Conservation (phyloP, 805 yeast species). For the Candida tallmaniae region DNA sequence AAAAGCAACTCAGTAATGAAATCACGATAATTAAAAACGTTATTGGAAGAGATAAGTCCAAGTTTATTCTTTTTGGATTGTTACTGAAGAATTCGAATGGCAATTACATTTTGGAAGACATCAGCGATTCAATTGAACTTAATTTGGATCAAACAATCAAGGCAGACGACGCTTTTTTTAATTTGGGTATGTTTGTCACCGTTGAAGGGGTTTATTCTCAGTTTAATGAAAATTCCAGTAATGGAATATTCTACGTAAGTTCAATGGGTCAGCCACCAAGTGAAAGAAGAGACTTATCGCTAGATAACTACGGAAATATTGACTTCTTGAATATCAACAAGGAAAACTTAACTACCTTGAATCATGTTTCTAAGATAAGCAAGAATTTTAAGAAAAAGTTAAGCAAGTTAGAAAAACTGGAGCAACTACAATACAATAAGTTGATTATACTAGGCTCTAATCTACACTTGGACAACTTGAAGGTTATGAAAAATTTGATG, state of each 20-base stretch:
- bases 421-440: slow-evolving; percentile 44
- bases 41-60: slow-evolving; percentile 75
- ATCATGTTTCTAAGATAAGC: slow-evolving; percentile 53
- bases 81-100: slow-evolving; percentile 61
- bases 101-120: slow-evolving; percentile 74
- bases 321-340: slow-evolving; percentile 56
- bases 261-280: slow-evolving; percentile 85
- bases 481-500: slow-evolving; percentile 57
- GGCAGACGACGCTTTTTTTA: slow-evolving; percentile 60
- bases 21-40: slow-evolving; percentile 78
- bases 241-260: slow-evolving; percentile 61
- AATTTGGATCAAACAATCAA: slow-evolving; percentile 60
- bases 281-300: slow-evolving; percentile 62
- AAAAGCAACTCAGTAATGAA: slow-evolving; percentile 19
- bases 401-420: slow-evolving; percentile 49
- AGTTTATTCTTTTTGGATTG: slow-evolving; percentile 76
- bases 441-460: slow-evolving; percentile 74
- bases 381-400: slow-evolving; percentile 52
- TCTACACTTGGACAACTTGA: slow-evolving; percentile 56
- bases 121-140: slow-evolving; percentile 67
- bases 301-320: slow-evolving; percentile 71
- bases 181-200: slow-evolving; percentile 71
- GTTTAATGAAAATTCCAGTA: slow-evolving; percentile 41
- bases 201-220: slow-evolving; percentile 83
- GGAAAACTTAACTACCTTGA: slow-evolving; percentile 27